These are phyloP conservation scores for Prototheca wickerhamii DNA, from an alignment of 163 green algal species.

Conservation along the genomic window DNA sequence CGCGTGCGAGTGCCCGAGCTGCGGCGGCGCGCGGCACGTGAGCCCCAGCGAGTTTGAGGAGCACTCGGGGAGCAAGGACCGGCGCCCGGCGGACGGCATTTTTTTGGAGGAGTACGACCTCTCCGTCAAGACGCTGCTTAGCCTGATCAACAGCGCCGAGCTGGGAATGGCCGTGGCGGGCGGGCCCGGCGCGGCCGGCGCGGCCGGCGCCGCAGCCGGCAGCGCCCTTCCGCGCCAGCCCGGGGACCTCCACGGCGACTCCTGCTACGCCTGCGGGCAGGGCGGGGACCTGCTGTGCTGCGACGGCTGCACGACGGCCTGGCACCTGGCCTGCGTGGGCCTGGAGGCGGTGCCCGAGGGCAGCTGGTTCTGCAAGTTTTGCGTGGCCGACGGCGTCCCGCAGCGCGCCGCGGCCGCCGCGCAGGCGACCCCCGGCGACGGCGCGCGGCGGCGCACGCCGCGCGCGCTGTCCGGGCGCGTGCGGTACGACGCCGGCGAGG, in stretches of 20 bases:
- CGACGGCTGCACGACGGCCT: slow-evolving; percentile 51
- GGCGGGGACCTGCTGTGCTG: slow-evolving; percentile 60
- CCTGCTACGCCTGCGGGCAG: slow-evolving; percentile 46
- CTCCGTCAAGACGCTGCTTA: slow-evolving; percentile 35
- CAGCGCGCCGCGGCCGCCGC: neutral
- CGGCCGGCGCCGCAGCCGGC: neutral
- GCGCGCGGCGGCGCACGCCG: neutral
- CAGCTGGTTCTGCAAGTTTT: slow-evolving; percentile 32
- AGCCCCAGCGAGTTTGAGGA: slow-evolving; percentile 50
- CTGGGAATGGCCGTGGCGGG: neutral
- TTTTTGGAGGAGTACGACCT: slow-evolving; percentile 30
- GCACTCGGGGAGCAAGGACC: slow-evolving; percentile 44
- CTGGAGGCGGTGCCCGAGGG: slow-evolving; percentile 25
- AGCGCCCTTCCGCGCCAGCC: neutral
- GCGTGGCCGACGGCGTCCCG: slow-evolving; percentile 8
- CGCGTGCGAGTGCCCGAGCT: slow-evolving; percentile 22
- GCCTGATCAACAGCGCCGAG: slow-evolving; percentile 16
- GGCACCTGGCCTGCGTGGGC: slow-evolving; percentile 45
- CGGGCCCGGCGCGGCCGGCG: neutral
- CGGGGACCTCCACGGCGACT: slow-evolving; percentile 24
- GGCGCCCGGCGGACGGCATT: slow-evolving; percentile 46
- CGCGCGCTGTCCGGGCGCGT: no score
- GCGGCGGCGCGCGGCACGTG: slow-evolving; percentile 12
- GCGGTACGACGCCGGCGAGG: no score
- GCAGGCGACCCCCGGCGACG: no score